Evolutionary conservation across 139 green algal species (phyloP).

Genomic region (Chlorella sp.): DNA sequence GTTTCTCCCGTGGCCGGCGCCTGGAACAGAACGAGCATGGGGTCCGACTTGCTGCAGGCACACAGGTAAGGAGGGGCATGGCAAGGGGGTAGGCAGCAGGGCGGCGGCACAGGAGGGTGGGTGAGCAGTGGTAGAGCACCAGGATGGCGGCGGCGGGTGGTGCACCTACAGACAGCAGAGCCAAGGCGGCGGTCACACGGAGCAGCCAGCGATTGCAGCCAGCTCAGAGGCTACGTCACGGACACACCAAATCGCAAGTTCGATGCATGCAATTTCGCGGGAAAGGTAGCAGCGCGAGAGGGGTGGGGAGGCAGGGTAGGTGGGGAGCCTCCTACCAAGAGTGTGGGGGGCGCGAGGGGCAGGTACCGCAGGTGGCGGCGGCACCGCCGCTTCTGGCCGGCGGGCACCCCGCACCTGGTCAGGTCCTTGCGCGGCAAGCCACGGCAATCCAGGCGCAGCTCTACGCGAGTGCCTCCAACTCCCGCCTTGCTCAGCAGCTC

Average conservation of each 20-base stretch:
- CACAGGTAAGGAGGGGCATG: neutral
- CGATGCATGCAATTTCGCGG: too few species aligned
- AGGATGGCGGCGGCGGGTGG: too few species aligned
- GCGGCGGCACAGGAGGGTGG: too few species aligned
- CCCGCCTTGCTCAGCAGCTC: neutral
- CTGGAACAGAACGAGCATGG: neutral
- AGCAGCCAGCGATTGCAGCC: neutral
- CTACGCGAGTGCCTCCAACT: neutral
- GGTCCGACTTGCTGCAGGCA: constrained; percentile 17
- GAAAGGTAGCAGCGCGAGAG: too few species aligned
- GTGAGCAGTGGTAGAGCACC: too few species aligned
- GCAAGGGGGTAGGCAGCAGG: neutral
- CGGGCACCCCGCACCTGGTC: neutral
- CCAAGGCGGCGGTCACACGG: neutral
- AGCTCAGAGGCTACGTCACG: too few species aligned
- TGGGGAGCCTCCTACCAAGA: too few species aligned
- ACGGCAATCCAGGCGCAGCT: neutral
- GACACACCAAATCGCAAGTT: too few species aligned
- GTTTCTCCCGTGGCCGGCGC: constrained; percentile 4
- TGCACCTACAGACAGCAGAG: too few species aligned
- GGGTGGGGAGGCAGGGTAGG: neutral
- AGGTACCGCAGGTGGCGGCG: too few species aligned
- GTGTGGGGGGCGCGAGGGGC: neutral
- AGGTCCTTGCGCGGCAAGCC: constrained; percentile 13
- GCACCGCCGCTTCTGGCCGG: too few species aligned